phyloP scores from a whole-genome alignment of 441 rosid species.

The Hura crepitans region DNA sequence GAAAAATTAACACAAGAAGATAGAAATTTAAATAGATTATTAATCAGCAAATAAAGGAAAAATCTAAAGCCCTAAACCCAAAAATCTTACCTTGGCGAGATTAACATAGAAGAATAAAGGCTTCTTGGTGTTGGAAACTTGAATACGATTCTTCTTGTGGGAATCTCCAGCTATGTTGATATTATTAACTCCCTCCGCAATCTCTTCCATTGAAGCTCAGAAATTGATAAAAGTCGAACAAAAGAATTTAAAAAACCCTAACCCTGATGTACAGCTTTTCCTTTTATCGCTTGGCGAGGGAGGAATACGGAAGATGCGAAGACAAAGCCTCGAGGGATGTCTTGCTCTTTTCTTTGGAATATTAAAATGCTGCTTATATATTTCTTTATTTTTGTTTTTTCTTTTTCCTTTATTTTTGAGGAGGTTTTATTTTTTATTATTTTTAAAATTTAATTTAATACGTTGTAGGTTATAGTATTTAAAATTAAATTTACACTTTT shows the following conservation, averaged over 20 bases:
- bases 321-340: background rate
- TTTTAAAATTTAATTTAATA: too few species aligned
- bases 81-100: slow-evolving; percentile 66
- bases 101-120: slow-evolving; percentile 90
- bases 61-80: background rate
- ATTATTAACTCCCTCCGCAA: slow-evolving; percentile 66
- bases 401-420: too few species aligned
- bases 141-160: slow-evolving; percentile 77
- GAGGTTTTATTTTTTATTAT: too few species aligned
- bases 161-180: slow-evolving; percentile 39
- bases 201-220: slow-evolving; percentile 51
- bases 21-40: background rate
- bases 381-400: too few species aligned
- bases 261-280: background rate
- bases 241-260: background rate
- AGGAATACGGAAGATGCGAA: background rate
- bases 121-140: slow-evolving; percentile 89
- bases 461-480: too few species aligned
- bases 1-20: background rate
- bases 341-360: background rate
- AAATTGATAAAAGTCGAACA: background rate
- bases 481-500: too few species aligned
- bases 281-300: background rate
- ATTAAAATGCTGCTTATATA: too few species aligned
- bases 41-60: too few species aligned